Conservation (phyloP, 208 protist genomes). For the Naegleria lovaniensis region DNA sequence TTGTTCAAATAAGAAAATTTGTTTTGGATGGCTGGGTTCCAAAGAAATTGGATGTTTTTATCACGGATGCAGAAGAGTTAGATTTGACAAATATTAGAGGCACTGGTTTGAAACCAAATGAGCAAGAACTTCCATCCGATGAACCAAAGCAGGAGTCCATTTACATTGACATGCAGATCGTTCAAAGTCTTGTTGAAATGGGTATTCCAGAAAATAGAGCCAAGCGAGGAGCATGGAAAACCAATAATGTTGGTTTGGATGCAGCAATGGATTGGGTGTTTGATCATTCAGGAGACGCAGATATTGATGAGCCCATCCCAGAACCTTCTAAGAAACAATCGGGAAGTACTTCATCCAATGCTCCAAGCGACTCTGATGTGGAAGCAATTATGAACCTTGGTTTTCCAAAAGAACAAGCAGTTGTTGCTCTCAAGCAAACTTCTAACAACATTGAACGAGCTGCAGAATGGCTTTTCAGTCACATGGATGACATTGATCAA, state of each 20-base stretch:
- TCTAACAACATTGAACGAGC: slow-evolving; percentile 83
- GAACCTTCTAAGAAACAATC: not conserved
- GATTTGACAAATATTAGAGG: slow-evolving; percentile 56
- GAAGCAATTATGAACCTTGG: slow-evolving; percentile 47
- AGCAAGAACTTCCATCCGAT: slow-evolving; percentile 56
- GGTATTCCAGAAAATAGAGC: slow-evolving; percentile 65
- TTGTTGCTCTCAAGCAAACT: slow-evolving; percentile 70
- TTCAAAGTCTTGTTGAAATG: slow-evolving; percentile 78
- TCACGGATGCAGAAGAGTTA: slow-evolving; percentile 64
- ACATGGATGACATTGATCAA: slow-evolving; percentile 56
- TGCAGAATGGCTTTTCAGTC: slow-evolving; percentile 90
- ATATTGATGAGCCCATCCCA: slow-evolving; percentile 43
- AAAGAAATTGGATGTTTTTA: slow-evolving; percentile 75
- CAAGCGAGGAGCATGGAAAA: slow-evolving; percentile 14
- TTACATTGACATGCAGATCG: slow-evolving; percentile 34
- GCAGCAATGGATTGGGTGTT: slow-evolving; percentile 60
- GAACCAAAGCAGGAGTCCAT: not conserved
- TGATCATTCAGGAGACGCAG: slow-evolving; percentile 54
- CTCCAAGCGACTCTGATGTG: slow-evolving; percentile 37
- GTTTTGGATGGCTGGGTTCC: slow-evolving; percentile 65
- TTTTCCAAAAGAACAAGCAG: slow-evolving; percentile 46
- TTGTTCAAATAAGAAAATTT: slow-evolving; percentile 63
- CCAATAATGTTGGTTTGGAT: slow-evolving; percentile 46
- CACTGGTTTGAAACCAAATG: slow-evolving; percentile 51
- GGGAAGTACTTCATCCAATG: not conserved